Evolutionary conservation across 805 yeast species (phyloP), one percentile per base, ranked within the genome.

Genomic region (Candida khao-thaluensis): DNA sequence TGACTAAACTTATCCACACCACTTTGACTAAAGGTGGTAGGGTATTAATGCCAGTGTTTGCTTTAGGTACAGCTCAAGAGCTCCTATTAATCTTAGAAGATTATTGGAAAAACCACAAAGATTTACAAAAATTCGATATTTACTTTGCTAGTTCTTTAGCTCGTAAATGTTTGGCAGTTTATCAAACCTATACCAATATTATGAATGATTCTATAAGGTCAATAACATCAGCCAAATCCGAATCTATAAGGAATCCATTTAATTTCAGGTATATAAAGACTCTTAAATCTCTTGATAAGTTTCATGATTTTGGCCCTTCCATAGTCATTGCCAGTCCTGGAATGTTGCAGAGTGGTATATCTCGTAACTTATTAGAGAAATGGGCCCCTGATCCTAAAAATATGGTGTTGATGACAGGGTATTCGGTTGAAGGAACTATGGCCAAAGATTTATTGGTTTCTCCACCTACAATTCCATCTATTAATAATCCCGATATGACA

Each of bases 361-460:
- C 97, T 0, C 73, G 99, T 51, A 93, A 85, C 51, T 69, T 93
- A 15, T 71, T 93, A 20, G 99, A 93, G 56, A 79, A 84, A 59
- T 93, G 99, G 99, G 90, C 95, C 4, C 99, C 99, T 0, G 98
- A 93, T 53, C 85, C 95, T 2, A 83, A 87, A 54, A 93, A 93
- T 52, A 71, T 95, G 2, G 81, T 89, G 17, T 76, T 93, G 16
- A 63, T 93, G 57, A 93, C 99, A 0, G 99, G 99, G 68, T 93
- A 93, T 60, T 90, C 98, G 5, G 95, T 93, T 7, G 99, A 93
- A 57, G 99, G 99, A 14, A 93, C 99, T 0, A 79, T 93, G 87
- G 99, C 99, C 0, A 93, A 91, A 56, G 85, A 77, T 39, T 68
- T 93, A 18, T 69, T 93, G 47, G 78, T 88, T 17, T 97, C 90